These are phyloP conservation scores for Monosporascus sp. DNA, from an alignment of 2,329 filamentous ascomycete species.

Conservation along the genomic window DNA sequence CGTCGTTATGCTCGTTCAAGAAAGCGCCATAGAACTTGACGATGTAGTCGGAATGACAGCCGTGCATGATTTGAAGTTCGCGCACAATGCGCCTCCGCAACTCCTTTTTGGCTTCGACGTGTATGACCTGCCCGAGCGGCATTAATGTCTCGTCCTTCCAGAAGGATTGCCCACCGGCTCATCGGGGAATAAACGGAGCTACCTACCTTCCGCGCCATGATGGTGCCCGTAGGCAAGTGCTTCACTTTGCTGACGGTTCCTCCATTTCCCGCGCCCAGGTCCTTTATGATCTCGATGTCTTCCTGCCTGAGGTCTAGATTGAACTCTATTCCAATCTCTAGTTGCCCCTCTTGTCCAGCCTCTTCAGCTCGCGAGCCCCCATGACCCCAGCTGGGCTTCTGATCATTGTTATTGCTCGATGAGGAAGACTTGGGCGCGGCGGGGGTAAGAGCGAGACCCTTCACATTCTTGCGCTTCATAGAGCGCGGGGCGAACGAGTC, in stretches of 20 bases:
- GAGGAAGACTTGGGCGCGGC: conserved; percentile 67
- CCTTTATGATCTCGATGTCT: conserved; percentile 87
- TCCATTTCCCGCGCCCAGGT: conserved; percentile 92
- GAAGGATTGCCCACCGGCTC: background rate
- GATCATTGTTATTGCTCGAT: conserved; percentile 61
- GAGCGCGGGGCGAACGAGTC: conserved; percentile 65
- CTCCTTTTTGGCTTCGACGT: conserved; percentile 96
- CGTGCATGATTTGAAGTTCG: conserved; percentile 96
- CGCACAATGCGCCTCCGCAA: conserved; percentile 95
- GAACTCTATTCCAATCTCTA: conserved; percentile 98
- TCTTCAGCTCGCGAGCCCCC: conserved; percentile 42
- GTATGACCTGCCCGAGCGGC: conserved; percentile 67
- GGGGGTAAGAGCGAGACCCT: conserved; percentile 83
- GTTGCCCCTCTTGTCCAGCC: conserved; percentile 51
- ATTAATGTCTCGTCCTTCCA: conserved; percentile 1
- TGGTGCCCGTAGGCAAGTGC: conserved; percentile 87
- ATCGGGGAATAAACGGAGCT: background rate
- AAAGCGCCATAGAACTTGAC: conserved; percentile 98
- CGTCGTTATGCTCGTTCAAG: conserved; percentile 92
- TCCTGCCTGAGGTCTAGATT: conserved; percentile 87
- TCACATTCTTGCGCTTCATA: conserved; percentile 99
- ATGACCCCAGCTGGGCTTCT: conserved; percentile 44
- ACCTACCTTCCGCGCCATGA: conserved; percentile 93
- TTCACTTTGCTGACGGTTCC: conserved; percentile 97
- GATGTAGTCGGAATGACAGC: conserved; percentile 94